phyloP scores from a whole-genome alignment of 768 basidiomycete species.

The Agaricus bisporus region DNA sequence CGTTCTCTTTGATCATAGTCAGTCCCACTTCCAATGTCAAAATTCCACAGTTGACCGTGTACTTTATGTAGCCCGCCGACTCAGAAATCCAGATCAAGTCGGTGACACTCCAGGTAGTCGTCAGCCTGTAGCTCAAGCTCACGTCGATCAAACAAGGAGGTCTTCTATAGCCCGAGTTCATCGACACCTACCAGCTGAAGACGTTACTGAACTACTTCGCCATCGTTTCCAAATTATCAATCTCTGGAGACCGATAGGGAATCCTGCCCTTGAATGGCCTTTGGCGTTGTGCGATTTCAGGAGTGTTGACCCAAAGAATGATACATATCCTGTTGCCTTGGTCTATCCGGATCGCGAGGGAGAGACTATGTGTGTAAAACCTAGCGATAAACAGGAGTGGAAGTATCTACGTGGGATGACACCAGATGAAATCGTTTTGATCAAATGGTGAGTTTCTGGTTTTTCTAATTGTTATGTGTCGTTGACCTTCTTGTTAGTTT shows the following conservation, averaged over 20 bases:
- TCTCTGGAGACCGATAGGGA: constrained; percentile 50
- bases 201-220: constrained; percentile 36
- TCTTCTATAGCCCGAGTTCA: constrained; percentile 41
- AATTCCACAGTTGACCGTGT: too few relatives aligned
- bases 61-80: constrained; percentile 36
- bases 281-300: constrained; percentile 47
- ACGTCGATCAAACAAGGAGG: constrained; percentile 47
- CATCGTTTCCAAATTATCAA: constrained; percentile 55
- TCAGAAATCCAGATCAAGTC: constrained; percentile 29
- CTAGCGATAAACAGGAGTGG: constrained; percentile 45
- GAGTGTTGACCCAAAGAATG: constrained; percentile 33
- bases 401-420: constrained; percentile 42
- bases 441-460: constrained; percentile 41
- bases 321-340: constrained; percentile 38
- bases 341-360: constrained; percentile 46
- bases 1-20: constrained; percentile 61
- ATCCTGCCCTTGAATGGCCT: constrained; percentile 44
- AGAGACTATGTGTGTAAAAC: constrained; percentile 42
- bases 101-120: constrained; percentile 32
- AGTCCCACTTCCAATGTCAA: constrained; percentile 13
- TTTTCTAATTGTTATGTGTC: not conserved
- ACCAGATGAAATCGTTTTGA: constrained; percentile 42
- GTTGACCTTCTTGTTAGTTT: constrained; percentile 13
- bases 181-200: constrained; percentile 41
- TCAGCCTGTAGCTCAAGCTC: constrained; percentile 39